Percentiles rank a stretch among this genome's conserved stretches.
Evolutionary conservation across 768 basidiomycete genomes (phyloP).

Genomic region (Kwoniella sp.): DNA sequence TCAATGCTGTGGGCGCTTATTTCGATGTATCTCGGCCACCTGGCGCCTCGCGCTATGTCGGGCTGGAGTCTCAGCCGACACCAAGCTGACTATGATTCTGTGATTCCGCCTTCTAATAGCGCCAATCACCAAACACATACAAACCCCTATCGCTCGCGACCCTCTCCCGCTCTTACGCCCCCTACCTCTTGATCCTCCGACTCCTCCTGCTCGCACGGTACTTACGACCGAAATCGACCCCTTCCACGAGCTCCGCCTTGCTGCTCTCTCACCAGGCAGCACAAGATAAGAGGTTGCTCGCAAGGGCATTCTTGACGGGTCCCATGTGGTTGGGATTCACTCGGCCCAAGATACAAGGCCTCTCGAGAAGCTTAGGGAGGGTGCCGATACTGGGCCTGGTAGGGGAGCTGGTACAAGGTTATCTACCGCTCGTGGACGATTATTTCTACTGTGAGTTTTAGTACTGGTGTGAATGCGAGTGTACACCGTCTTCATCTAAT

Average conservation of each 20-base stretch:
- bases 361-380: conserved; percentile 35
- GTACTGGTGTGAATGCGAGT: neutral
- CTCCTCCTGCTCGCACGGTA: conserved; percentile 76
- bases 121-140: conserved; percentile 54
- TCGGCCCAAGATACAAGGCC: conserved; percentile 43
- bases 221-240: conserved; percentile 68
- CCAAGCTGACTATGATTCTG: neutral
- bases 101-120: conserved; percentile 9
- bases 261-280: conserved; percentile 68
- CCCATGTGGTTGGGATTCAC: conserved; percentile 68
- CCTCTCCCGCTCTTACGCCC: conserved; percentile 61
- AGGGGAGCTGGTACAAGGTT: conserved; percentile 50
- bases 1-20: too few relatives aligned
- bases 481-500: neutral
- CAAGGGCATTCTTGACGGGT: conserved; percentile 77
- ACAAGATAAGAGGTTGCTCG: conserved; percentile 77
- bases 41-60: too few relatives aligned
- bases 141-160: conserved; percentile 56
- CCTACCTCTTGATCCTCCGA: conserved; percentile 67
- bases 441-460: conserved; percentile 53
- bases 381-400: conserved; percentile 46
- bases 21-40: too few relatives aligned
- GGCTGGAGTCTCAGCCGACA: too few relatives aligned
- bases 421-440: conserved; percentile 53
- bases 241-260: conserved; percentile 62